Percentiles rank a stretch among this genome's conserved stretches.
Evolutionary conservation across 352 stramenopile genomes (phyloP).

Genomic region (Phytophthora pisi): DNA sequence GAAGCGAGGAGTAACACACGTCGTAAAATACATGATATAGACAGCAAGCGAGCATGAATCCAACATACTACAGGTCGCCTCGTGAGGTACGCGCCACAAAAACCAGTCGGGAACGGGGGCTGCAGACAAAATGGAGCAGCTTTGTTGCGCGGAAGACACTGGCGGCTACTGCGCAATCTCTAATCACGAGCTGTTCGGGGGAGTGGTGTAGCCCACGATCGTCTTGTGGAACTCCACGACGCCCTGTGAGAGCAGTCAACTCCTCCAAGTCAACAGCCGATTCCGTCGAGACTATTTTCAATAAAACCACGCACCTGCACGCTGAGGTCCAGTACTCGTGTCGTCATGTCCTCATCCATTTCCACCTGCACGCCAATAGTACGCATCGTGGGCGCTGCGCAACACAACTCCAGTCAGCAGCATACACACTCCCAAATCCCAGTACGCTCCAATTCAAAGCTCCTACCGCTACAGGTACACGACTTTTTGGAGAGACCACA

Average conservation of each 20-base stretch:
- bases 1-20: slow-evolving; percentile 11
- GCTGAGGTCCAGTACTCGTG: slow-evolving; percentile 71
- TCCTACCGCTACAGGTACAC: slow-evolving; percentile 69
- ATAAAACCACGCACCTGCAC: slow-evolving; percentile 49
- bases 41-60: slow-evolving; percentile 19
- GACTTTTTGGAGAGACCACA: slow-evolving; percentile 81
- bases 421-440: background rate
- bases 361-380: slow-evolving; percentile 80
- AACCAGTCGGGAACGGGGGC: slow-evolving; percentile 13
- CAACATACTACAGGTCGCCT: slow-evolving; percentile 9
- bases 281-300: background rate
- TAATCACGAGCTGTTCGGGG: slow-evolving; percentile 36
- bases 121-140: slow-evolving; percentile 26
- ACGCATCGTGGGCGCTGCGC: slow-evolving; percentile 56
- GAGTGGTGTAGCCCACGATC: slow-evolving; percentile 52
- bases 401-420: slow-evolving; percentile 8
- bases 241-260: slow-evolving; percentile 37
- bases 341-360: slow-evolving; percentile 87
- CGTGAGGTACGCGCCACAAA: slow-evolving; percentile 4
- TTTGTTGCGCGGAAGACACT: slow-evolving; percentile 13
- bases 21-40: slow-evolving; percentile 46
- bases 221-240: slow-evolving; percentile 78
- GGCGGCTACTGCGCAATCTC: slow-evolving; percentile 8
- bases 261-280: background rate
- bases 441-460: background rate